Evolutionary conservation across 805 yeast genomes (phyloP), one percentile per base, ranked within the genome.

Genomic region (Wickerhamomyces subpelliculosus): DNA sequence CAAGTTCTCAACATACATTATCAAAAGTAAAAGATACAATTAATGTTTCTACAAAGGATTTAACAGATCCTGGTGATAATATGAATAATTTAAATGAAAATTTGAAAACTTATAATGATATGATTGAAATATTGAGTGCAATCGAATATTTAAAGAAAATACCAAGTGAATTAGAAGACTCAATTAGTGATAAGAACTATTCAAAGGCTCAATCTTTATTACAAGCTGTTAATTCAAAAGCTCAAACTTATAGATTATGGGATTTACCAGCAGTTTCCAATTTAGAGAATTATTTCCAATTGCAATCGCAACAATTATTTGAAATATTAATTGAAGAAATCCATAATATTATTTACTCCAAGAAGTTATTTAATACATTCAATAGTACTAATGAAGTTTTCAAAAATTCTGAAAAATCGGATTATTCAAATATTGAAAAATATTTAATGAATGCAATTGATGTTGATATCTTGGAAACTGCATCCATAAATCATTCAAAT

Each of bases 321-420:
- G 87, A 80, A 34, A 74, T 75, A 44, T 64, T 89, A 16, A 64
- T 84, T n/a, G 95, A 84, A 44, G 95, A 88, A 51, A 61, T 87
- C 30, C 79, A 76, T 41, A 72, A 69, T 34, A 80, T 84, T 39
- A 63, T 84, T n/a, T 85, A 80, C 49, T 64, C 82, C 30, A 78
- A 75, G 47, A 62, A 57, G 26, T 38, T 45, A 5, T 53, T 55
- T 25, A 33, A 41, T 5, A 20, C 38, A 4, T 47, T 34, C 37
- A 45, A 50, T 25, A 51, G 55, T 27, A 46, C 48, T 12, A 45
- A 52, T 32, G 55, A 58, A 4, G 35, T 51, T n/a, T 46, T 50
- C 16, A 45, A 49, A 8, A 24, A 40, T 25, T 34, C 38, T 12
- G 42, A 51, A 25, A 43, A 48, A 6, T 51, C 49, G 14, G 60